phyloP scores from a whole-genome alignment of 1,284 basidiomycete genomes.

The Entoloma clypeatum region DNA sequence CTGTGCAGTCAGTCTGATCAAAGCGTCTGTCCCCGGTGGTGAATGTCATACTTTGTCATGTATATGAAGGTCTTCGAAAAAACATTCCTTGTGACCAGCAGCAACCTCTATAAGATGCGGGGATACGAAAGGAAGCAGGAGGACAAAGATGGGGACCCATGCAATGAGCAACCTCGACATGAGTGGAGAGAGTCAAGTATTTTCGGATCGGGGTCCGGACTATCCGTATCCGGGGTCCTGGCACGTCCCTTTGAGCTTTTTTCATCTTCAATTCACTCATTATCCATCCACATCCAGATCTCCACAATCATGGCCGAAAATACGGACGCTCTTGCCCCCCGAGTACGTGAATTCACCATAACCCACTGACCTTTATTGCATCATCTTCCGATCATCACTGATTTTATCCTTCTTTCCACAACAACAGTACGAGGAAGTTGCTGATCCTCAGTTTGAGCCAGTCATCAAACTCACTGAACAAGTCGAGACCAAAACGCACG shows the following conservation, averaged over 20 bases:
- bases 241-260: slow-evolving; percentile 11
- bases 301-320: slow-evolving; percentile 55
- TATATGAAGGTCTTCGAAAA: slow-evolving; percentile 94
- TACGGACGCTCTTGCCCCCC: slow-evolving; percentile 63
- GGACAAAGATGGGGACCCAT: slow-evolving; percentile 40
- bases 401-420: slow-evolving; percentile 11
- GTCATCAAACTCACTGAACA: slow-evolving; percentile 96
- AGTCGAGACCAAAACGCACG: slow-evolving; percentile 92
- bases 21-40: slow-evolving; percentile 1
- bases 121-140: slow-evolving; percentile 42
- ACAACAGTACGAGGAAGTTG: slow-evolving; percentile 68
- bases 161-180: slow-evolving; percentile 21
- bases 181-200: slow-evolving; percentile 6
- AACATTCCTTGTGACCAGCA: slow-evolving; percentile 90
- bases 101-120: slow-evolving; percentile 70
- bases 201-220: slow-evolving; percentile 11
- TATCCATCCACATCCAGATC: slow-evolving; percentile 25
- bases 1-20: slow-evolving; percentile 38
- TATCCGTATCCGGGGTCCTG: slow-evolving; percentile 17
- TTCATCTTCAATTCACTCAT: slow-evolving; percentile 20
- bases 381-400: slow-evolving; percentile 11
- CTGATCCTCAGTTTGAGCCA: slow-evolving; percentile 93
- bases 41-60: slow-evolving; percentile 76
- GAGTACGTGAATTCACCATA: no score
- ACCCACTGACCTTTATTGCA: slow-evolving; percentile 10